Base-by-base conservation (phyloP, 2,329 filamentous ascomycete genomes). In the Fusarium hainanense region DNA sequence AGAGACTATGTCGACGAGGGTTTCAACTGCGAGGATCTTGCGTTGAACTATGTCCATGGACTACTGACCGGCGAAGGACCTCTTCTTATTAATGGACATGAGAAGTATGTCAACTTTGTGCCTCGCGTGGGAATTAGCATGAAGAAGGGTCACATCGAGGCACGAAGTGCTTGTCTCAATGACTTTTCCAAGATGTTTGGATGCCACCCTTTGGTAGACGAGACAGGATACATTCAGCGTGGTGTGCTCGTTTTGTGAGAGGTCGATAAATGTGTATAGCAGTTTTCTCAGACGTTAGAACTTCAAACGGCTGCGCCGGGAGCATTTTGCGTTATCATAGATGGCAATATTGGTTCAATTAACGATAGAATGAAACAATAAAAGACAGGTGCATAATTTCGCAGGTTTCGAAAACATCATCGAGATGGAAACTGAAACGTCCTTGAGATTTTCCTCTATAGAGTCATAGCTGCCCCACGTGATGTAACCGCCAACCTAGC, bases 1-100 rank as follows among this genome's bases (percentile, higher is more conserved):
- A 77, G 80, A 4, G 68, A 76, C 2, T 79, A 81, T 57, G 79
- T 82, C 16, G 80, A 82, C 25, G 64, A 77, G 20, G 70, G 77
- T 44, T 77, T 79, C 73, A 82, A 82, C 69, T 82, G 80, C 74
- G 80, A 82, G 63, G 80, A 82, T 52, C 76, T 82, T 62, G 80
- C 78, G 21, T 61, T 82, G 54, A 82, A 82, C 70, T 81, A 76
- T 40, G 68, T 81, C 28, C 72, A 75, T 9, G 77, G 77, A 3
- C 66, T 77, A 20, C 61, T 82, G 40, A 81, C 79, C 0, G 74
- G 79, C 18, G 68, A 74, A 14, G 79, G 79, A 0, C 80, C 79
- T 0, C 68, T 82, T 18, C 74, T 80, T 2, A 78, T 81, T 43
- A 75, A 66, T 18, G 79, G 79, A 27, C 73, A 73, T 30, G 69